Conservation (phyloP, 768 basidiomycete species). For the Lentinula edodes region DNA sequence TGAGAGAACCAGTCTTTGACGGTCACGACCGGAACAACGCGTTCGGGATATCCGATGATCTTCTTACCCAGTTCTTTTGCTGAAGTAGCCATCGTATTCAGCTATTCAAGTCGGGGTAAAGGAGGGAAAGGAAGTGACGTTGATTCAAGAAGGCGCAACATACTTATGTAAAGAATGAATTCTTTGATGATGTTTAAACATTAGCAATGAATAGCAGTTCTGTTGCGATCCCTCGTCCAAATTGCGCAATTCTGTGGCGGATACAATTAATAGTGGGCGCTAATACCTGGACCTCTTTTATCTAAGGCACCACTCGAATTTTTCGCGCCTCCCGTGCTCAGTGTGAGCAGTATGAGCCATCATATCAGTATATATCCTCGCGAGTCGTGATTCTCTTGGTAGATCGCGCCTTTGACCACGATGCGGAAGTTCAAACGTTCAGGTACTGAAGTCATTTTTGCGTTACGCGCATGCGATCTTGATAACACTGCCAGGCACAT, state of each 20-base stretch:
- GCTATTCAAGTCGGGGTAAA: neutral
- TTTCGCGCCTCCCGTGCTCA: no score
- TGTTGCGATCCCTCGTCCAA: neutral
- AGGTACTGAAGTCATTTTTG: no score
- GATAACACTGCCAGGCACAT: no score
- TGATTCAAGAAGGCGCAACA: neutral
- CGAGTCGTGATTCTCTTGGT: no score
- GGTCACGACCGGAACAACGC: conserved; percentile 55
- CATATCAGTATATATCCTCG: no score
- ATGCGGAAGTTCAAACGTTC: no score
- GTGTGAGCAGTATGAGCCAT: no score
- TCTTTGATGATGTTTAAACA: neutral
- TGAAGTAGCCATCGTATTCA: conserved; percentile 27
- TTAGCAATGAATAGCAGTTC: neutral
- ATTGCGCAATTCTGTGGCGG: conserved; percentile 2
- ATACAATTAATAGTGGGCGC: neutral
- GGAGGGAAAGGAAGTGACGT: neutral
- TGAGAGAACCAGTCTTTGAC: conserved; percentile 45
- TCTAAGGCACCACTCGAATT: no score
- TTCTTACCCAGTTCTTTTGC: conserved; percentile 51
- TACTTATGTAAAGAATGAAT: neutral
- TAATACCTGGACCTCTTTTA: neutral
- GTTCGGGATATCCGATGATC: conserved; percentile 55
- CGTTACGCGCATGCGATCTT: no score
- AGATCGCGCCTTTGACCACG: no score